phyloP scores from a whole-genome alignment of 2,329 filamentous ascomycete genomes.

The Colletotrichum sp. region DNA sequence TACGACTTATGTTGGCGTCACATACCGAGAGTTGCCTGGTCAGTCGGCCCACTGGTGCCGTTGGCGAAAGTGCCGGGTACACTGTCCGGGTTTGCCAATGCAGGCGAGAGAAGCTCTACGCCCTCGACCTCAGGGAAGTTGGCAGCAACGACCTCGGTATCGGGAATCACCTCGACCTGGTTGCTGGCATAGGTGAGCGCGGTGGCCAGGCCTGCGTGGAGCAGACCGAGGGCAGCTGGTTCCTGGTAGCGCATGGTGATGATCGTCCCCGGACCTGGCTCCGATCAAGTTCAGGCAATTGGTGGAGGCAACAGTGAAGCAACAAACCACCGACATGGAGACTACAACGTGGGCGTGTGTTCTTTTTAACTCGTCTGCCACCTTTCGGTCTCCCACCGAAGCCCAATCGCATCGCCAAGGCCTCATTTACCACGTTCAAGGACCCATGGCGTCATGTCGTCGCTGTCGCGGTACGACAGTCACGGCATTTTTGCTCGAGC shows the following conservation, averaged over 20 bases:
- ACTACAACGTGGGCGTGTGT: neutral
- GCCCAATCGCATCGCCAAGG: neutral
- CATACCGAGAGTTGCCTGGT: slow-evolving; percentile 19
- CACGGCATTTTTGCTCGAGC: neutral
- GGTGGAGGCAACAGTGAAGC: neutral
- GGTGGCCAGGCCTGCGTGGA: slow-evolving; percentile 21
- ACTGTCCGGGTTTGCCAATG: slow-evolving; percentile 25
- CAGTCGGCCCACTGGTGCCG: slow-evolving; percentile 31
- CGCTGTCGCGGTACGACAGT: neutral
- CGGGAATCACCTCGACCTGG: slow-evolving; percentile 24
- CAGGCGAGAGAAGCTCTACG: slow-evolving; percentile 27
- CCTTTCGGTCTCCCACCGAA: neutral
- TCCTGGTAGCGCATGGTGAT: neutral
- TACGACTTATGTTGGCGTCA: accelerated
- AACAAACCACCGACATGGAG: accelerated
- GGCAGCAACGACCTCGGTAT: slow-evolving; percentile 24
- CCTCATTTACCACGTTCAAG: neutral
- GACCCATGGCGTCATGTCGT: neutral
- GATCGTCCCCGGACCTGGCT: neutral
- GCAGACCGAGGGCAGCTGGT: slow-evolving; percentile 7
- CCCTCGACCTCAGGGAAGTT: slow-evolving; percentile 10
- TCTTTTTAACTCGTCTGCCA: neutral
- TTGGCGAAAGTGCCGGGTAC: slow-evolving; percentile 27
- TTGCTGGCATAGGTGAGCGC: slow-evolving; percentile 29
- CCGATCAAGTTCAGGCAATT: neutral